Conservation (phyloP, 2,329 filamentous ascomycete genomes). For the Hypoxylon sp. region DNA sequence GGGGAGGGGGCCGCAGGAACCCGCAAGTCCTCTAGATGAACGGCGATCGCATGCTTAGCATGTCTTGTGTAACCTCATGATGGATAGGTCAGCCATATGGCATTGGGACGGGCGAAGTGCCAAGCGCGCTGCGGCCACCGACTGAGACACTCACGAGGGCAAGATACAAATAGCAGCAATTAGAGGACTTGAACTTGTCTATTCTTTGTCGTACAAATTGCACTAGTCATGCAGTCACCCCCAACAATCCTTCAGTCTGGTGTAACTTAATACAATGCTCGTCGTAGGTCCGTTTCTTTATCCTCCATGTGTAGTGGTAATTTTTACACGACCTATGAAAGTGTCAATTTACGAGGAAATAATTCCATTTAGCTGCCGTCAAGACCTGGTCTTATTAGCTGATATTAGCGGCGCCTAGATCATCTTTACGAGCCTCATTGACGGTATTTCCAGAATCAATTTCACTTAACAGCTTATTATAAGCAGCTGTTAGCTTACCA, state of each 20-base stretch:
- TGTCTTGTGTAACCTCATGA: neutral
- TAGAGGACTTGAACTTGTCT: neutral
- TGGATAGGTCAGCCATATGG: neutral
- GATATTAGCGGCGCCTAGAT: neutral
- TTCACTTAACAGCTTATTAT: neutral
- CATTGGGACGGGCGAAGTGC: neutral
- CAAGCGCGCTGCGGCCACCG: neutral
- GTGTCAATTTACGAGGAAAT: too few species aligned
- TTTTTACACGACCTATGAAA: too few species aligned
- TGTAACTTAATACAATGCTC: neutral
- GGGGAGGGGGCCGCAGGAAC: too few species aligned
- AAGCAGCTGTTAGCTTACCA: neutral
- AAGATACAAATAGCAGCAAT: neutral
- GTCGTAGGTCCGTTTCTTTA: neutral
- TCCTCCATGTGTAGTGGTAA: too few species aligned
- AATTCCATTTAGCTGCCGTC: neutral
- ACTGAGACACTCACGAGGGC: neutral
- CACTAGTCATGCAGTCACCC: neutral
- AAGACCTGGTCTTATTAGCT: neutral
- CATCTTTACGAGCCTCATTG: neutral
- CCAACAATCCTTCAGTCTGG: neutral
- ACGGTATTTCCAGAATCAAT: neutral
- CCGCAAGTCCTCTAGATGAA: too few species aligned
- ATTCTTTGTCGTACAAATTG: neutral
- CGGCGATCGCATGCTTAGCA: too few species aligned